Conservation (phyloP, 164 flowering plant species). For the Liriodendron chinense region DNA sequence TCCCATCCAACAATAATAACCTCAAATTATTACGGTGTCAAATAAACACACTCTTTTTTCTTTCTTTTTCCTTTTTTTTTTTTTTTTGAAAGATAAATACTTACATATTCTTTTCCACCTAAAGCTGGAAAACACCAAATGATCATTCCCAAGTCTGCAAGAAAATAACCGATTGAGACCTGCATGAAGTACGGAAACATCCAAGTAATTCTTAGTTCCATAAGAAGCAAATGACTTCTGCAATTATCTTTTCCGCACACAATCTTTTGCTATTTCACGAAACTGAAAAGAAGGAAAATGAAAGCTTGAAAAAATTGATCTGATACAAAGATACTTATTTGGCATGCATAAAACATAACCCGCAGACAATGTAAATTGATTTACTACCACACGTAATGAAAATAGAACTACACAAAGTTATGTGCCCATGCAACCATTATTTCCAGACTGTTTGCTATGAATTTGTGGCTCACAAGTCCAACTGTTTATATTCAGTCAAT, state of each 20-base stretch:
- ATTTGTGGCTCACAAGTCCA: background rate
- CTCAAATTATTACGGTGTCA: background rate
- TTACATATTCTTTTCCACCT: slow-evolving; percentile 84
- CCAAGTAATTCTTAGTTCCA: background rate
- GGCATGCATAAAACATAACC: background rate
- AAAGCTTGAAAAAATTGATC: background rate
- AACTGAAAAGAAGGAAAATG: background rate
- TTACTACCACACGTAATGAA: background rate
- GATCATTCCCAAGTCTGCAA: slow-evolving; percentile 72
- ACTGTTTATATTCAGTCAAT: background rate
- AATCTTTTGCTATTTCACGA: background rate
- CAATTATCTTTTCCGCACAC: background rate
- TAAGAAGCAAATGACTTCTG: background rate
- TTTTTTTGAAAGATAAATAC: slow-evolving; percentile 18
- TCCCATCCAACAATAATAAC: background rate
- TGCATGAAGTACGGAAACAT: slow-evolving; percentile 21
- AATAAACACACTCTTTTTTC: background rate
- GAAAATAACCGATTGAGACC: slow-evolving; percentile 77
- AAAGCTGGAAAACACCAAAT: slow-evolving; percentile 63
- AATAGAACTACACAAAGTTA: background rate
- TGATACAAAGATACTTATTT: background rate
- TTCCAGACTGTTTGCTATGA: background rate
- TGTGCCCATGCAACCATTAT: background rate
- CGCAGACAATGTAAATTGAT: background rate
- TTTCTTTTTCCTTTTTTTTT: too few species aligned